Evolutionary conservation across 176 grass and related monocot species (phyloP).

Genomic region (Aegilops umbellulata): DNA sequence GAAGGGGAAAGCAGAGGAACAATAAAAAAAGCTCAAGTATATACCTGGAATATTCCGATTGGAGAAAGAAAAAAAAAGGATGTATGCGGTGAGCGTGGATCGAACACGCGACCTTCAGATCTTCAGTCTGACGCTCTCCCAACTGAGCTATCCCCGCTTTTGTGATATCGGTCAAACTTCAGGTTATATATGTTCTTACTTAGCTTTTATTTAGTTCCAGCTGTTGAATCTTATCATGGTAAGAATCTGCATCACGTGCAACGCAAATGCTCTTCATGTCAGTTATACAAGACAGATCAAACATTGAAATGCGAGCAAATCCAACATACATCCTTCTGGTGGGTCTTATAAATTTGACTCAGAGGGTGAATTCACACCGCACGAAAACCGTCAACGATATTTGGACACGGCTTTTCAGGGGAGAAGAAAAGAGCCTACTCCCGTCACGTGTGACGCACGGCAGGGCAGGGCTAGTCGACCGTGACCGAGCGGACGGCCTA

Average conservation of each 20-base stretch:
- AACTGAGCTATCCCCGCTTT: conserved; percentile 90
- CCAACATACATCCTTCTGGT: too few relatives aligned
- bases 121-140: conserved; percentile 99
- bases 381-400: not conserved
- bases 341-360: too few relatives aligned
- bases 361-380: not conserved
- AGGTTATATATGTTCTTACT: too few relatives aligned
- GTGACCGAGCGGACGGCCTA: not conserved
- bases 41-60: not conserved
- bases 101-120: conserved; percentile 89
- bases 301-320: too few relatives aligned
- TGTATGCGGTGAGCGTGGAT: conserved; percentile 67
- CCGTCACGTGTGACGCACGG: not conserved
- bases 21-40: not conserved
- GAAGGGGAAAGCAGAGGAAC: not conserved
- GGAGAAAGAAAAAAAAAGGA: not conserved
- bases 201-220: too few relatives aligned
- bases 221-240: rapidly evolving
- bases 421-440: not conserved
- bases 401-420: not conserved
- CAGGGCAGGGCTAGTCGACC: not conserved
- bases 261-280: too few relatives aligned
- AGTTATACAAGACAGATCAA: too few relatives aligned
- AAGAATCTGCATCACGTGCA: too few relatives aligned
- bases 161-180: too few relatives aligned